Base-by-base conservation (phyloP, 2,329 filamentous ascomycete species). In the Phialocephala subalpina region DNA sequence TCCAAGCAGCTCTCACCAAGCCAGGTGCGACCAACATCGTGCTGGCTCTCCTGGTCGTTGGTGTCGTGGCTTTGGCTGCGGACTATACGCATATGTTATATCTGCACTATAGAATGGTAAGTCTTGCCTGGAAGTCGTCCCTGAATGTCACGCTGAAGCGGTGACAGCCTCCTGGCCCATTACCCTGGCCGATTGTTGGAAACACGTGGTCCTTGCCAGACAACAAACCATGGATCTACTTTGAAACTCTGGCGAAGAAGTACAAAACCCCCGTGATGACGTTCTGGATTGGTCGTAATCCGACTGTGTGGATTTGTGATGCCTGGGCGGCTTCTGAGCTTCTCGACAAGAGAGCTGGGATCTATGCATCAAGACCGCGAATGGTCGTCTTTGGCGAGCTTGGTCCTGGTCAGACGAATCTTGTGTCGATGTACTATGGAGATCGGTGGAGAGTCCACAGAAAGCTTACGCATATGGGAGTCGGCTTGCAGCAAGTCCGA, bases 361-460 rank as follows among this genome's bases (percentile, higher is more conserved):
- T 70, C 14, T 72, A 70, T 40, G 62, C 68, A 7, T 70, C 68
- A 5, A 52, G 70, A 22, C 70, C 70, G 1, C 67, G 70, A 27
- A 70, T 72, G 68, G 63, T 70, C 2, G 70, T 70, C 9, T 70
- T 72, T 42, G 70, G 70, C 11, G 70, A 72, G 56, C 58, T 72
- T 18, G 68, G 68, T 12, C 57, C 61, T 5, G 70, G 68, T 6
- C 68, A 72, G 56, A 62, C 63, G 3, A 72, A 70, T 42, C 60
- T 72, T 0, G 70, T 72, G 0, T 67, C 67, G 16, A 70, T 72
- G 70, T 68, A 68, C 45, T 72, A 72, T 22, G 70, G 70, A 7
- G 53, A 62, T 33, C 55, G 69, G 40, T 72, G 69, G 69, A 66
- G 70, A 52, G 61, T 70, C 1, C 70, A 72, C 53, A 66, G 70